A percentile compares a stretch with the other conserved stretches of the same genome.
phyloP scores from a whole-genome alignment of 148 eudicot species.

The Cornus florida region DNA sequence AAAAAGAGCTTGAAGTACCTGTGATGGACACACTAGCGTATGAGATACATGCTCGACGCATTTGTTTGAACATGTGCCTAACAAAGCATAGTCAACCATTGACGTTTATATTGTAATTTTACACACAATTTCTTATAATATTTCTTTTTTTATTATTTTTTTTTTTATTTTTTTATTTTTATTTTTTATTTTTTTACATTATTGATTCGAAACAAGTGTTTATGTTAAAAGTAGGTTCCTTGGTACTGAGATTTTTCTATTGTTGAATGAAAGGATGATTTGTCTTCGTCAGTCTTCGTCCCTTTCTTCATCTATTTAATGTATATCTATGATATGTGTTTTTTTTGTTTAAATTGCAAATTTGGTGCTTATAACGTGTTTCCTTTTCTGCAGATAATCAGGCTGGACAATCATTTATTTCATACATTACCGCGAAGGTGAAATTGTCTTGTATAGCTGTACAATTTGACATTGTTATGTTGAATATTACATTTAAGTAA shows the following conservation, averaged over 20 bases:
- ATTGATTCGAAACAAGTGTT: background rate
- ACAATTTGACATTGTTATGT: background rate
- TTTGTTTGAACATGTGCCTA: too few species aligned
- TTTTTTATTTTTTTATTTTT: too few species aligned
- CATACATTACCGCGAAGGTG: constrained; percentile 92
- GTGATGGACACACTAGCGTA: too few species aligned
- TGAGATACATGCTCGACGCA: too few species aligned
- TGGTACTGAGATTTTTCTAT: background rate
- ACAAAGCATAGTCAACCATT: too few species aligned
- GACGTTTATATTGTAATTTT: background rate
- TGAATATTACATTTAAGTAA: background rate
- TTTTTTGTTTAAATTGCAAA: background rate
- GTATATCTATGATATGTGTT: background rate
- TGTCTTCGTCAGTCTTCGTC: background rate
- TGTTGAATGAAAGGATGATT: background rate
- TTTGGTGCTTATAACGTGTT: constrained; percentile 1
- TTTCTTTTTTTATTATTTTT: too few species aligned
- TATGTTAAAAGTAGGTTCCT: background rate
- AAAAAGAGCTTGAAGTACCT: too few species aligned
- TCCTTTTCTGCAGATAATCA: constrained; percentile 63
- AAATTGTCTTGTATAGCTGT: constrained; percentile 6
- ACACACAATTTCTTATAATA: background rate
- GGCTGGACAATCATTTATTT: constrained; percentile 78
- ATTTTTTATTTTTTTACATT: background rate
- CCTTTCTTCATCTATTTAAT: background rate